Base-by-base conservation (phyloP, 176 grass and related monocot genomes). In the Musa schizocarpa region DNA sequence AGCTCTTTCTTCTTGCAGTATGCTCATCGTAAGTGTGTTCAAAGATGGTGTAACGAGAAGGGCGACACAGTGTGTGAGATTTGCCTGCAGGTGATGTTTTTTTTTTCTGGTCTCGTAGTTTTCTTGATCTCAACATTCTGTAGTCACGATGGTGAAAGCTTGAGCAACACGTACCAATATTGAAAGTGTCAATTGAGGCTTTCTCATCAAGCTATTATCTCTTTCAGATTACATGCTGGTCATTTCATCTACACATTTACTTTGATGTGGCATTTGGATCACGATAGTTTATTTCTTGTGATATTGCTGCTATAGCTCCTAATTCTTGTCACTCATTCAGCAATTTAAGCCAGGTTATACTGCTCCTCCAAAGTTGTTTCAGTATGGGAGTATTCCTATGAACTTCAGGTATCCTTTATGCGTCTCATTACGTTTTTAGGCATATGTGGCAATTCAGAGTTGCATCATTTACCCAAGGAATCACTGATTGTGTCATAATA, bases 281-380 rank as follows among this genome's bases (percentile, higher is more conserved):
- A 1, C 0, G 6, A 24, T 27, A 29, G 23, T 23, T 74, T 74
- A 1, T 27, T 56, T 25, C 14, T 16, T 17, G 14, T 54, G 9
- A 74, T 9, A 29, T 27, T 27, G 14, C 1, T 26, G 17, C 74
- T 9, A 49, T 59, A 24, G 21, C 3, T 49, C 5, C 1, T 48
- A 68, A 57, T 8, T 29, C 13, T 49, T 70, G 11, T 77, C 26
- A 54, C 29, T 68, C 51, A 58, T 76, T 88, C 78, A 99, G 95
- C 84, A 91, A 99, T 99, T 94, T 81, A 89, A 80, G 70, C 95
- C 95, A 71, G 88, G 86, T 27, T 99, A 99, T 78, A 94, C 88
- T 52, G 88, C 88, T 14, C 90, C 95, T 13, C 90, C 88, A 8
- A 82, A 89, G 58, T 74, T 99, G 61, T 94, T 99, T 86, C 86